Evolutionary conservation across 2,329 filamentous ascomycete species (phyloP).

Genomic region (Xylariaceae sp.): DNA sequence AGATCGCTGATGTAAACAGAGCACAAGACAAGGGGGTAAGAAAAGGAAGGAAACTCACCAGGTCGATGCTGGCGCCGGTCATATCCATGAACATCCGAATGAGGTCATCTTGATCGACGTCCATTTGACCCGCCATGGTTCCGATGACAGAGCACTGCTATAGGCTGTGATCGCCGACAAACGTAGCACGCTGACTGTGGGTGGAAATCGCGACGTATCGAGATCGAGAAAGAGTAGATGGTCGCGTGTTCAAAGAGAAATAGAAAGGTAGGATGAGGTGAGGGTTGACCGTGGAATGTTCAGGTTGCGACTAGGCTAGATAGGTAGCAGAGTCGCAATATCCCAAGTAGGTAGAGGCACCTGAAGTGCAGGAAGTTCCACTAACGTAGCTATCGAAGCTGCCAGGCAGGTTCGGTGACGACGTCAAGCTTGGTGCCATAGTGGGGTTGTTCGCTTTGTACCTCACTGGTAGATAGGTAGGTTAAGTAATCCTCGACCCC

Average conservation of each 20-base stretch:
- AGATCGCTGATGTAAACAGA: neutral
- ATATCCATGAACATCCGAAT: constrained; percentile 51
- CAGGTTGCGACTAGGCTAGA: neutral
- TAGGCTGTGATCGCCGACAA: neutral
- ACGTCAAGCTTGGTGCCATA: constrained; percentile 20
- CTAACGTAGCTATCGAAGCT: too few species aligned
- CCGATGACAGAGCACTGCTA: neutral
- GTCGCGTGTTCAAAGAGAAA: neutral
- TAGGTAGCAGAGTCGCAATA: neutral
- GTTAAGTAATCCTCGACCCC: neutral
- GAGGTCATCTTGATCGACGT: constrained; percentile 38
- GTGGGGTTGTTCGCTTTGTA: neutral
- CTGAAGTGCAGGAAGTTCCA: neutral
- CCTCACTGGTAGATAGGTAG: neutral
- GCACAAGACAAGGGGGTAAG: neutral
- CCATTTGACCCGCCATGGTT: constrained; percentile 31
- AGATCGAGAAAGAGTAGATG: too few species aligned
- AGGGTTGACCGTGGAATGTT: neutral
- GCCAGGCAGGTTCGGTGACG: constrained; percentile 20
- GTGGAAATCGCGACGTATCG: neutral
- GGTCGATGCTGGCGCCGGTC: constrained; percentile 45
- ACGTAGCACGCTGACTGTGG: neutral
- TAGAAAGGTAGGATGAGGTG: neutral
- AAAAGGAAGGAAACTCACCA: constrained; percentile 24
- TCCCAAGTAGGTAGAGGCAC: too few species aligned